Evolutionary conservation across 202 grass and related monocot species (phyloP), one percentile per base, ranked within the genome.

Genomic region (Carex arenaria): DNA sequence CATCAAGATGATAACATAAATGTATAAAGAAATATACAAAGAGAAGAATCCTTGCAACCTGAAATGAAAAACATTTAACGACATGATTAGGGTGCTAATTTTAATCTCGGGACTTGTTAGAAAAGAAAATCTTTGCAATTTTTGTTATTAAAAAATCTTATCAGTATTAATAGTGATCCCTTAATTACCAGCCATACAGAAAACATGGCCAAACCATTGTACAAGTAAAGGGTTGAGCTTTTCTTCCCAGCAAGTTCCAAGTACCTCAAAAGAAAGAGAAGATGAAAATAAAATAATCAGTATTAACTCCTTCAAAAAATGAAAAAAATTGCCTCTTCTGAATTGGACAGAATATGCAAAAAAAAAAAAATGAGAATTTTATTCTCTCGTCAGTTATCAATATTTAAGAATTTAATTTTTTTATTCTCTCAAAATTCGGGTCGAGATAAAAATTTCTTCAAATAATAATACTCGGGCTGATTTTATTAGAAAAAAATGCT

Each of bases 21-120:
- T 94, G 92, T 40, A 45, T 63, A 82, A 94, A 98, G 70, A 98
- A 86, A 89, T 93, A 94, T 14, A 86, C 66, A 72, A 97, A 94
- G 65, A 92, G 64, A 82, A 94, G 83, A 77, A 97, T 88, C 77
- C 92, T 88, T 28, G 92, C 94, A 87, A 87, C 83, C 95, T 94
- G 84, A 18, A 90, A 88, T 11, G 60, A 81, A 81, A 61, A 3
- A 85, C 20, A 31, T 22, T 62, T 32, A 54, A 18, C 53, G 67
- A 5, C 26, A 59, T 77, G 26, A 76, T 10, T 74, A 5, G 10
- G 19, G 26, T 76, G 28, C 51, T 72, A 36, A 36, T 36, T 3
- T 36, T 36, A 36, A 36, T 8, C 45, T 30, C 13, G 30, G 45
- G 31, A 62, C 31, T 43, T 0, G 0, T 4, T 62, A 62, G 2